Evolutionary conservation across 2,329 filamentous ascomycete genomes (phyloP), one percentile per base, ranked within the genome.

Genomic region (Penicillium paneum): DNA sequence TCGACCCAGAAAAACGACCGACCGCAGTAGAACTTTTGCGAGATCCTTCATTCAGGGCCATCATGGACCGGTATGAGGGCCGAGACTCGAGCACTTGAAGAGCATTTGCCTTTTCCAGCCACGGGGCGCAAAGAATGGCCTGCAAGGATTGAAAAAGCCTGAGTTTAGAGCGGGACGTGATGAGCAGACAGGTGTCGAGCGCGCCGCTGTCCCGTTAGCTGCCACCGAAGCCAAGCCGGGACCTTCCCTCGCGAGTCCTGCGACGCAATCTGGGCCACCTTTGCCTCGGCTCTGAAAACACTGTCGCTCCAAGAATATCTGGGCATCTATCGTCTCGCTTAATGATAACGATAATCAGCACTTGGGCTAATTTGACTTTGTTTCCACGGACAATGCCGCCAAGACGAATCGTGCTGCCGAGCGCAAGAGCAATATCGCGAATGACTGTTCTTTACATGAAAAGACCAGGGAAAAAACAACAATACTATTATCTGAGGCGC

Each of bases 351-450:
- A 74, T 26, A 69, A 71, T 54, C 70, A 70, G 53, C 74, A 66
- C 8, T 28, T 72, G 43, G 71, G 66, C 56, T 75, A 75, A 55
- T 66, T 67, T 21, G 71, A 63, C 52, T 67, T 73, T 8, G 65
- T 64, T 24, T 67, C 73, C 11, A 65, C 65, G 28, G 61, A 68
- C n/a, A 70, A 67, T 38, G 57, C 67, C 2, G 57, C 56, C 15
- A 68, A 71, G 42, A 38, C 61, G 10, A 70, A 69, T 50, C 67
- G 68, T 48, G 60, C 66, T 15, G 48, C 59, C 38, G 58, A 59
- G 42, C 64, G 57, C 34, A 71, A 69, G 54, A 44, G 44, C 60
- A 56, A 49, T 31, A 21, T 15, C 28, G 28, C 17, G 1, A 21
- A 11, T 32, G 29, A 24, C 5, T 19, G 13, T 12, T 28, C 24